These are phyloP conservation scores for Danielia oregonensis DNA, from an alignment of 805 yeast genomes.

Conservation along the genomic window DNA sequence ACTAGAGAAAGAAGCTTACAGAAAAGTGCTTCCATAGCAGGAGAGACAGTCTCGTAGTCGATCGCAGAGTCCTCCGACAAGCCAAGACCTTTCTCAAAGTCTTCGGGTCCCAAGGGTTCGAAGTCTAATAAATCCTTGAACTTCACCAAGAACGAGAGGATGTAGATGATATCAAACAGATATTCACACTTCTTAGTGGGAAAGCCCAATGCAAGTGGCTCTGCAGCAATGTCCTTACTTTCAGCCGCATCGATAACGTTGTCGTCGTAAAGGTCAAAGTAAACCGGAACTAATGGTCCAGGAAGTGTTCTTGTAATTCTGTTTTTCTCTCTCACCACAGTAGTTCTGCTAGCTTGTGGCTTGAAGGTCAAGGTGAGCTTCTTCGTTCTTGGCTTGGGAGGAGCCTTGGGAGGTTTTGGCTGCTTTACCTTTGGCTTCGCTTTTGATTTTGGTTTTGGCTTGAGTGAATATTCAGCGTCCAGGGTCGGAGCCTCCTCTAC, in stretches of 20 bases:
- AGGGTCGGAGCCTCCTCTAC: background rate
- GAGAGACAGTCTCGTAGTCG: constrained; percentile 18
- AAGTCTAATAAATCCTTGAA: constrained; percentile 25
- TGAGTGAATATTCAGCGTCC: no score
- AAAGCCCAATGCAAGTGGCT: constrained; percentile 34
- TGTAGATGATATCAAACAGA: constrained; percentile 26
- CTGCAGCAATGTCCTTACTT: constrained; percentile 17
- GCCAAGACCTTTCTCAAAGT: constrained; percentile 34
- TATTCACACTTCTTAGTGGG: constrained; percentile 22
- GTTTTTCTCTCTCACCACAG: constrained; percentile 25
- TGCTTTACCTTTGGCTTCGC: background rate
- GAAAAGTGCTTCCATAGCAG: constrained; percentile 31
- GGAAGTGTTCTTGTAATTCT: constrained; percentile 34
- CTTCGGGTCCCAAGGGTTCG: constrained; percentile 32
- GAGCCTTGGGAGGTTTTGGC: constrained; percentile 7
- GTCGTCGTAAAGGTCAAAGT: constrained; percentile 37
- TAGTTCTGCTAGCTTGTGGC: constrained; percentile 21
- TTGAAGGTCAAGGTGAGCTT: constrained; percentile 5
- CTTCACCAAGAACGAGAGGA: constrained; percentile 29
- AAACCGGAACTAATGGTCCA: constrained; percentile 35
- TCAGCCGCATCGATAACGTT: constrained; percentile 20
- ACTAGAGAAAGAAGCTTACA: constrained; percentile 29
- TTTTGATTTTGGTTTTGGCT: constrained; percentile 1
- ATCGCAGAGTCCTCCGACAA: constrained; percentile 9
- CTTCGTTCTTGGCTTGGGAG: constrained; percentile 1